A percentile compares a stretch with the other conserved stretches of the same genome.
phyloP scores from a whole-genome alignment of 495 filamentous ascomycete species.

The Aspergillus sclerotiicarbonarius region DNA sequence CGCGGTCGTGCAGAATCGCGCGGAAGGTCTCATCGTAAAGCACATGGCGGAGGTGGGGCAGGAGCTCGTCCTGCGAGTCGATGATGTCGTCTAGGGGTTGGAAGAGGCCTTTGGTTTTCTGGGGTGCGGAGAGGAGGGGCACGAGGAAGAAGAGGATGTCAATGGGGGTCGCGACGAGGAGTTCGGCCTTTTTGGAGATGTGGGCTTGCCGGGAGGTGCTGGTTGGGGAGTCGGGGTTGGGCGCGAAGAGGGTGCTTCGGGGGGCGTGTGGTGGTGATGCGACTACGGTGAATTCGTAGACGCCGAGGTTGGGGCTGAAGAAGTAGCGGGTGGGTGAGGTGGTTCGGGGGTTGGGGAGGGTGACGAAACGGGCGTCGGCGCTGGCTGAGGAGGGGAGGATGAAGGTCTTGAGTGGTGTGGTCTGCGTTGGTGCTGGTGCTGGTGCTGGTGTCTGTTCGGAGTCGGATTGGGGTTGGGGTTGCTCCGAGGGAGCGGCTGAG shows the following conservation, averaged over 20 bases:
- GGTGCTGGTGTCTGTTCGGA: constrained; percentile 5
- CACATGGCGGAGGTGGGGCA: constrained; percentile 56
- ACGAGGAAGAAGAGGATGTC: constrained; percentile 84
- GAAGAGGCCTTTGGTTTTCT: constrained; percentile 61
- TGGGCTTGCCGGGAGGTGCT: constrained; percentile 14
- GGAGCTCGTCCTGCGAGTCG: constrained; percentile 58
- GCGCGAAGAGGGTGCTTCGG: constrained; percentile 38
- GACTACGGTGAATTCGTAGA: constrained; percentile 86
- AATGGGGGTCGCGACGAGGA: constrained; percentile 79
- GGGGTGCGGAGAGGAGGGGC: constrained; percentile 55
- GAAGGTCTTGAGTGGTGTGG: constrained; percentile 65
- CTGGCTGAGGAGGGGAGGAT: constrained; percentile 71
- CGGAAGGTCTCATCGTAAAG: constrained; percentile 49
- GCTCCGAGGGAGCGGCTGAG: constrained; percentile 21
- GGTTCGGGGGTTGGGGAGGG: constrained; percentile 75
- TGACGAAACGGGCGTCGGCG: constrained; percentile 65
- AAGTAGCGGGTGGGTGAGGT: constrained; percentile 66
- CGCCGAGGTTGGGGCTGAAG: constrained; percentile 71
- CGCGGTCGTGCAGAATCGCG: constrained; percentile 44
- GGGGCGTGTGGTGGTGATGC: constrained; percentile 49
- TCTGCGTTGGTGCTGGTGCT: constrained; percentile 5
- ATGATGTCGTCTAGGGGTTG: constrained; percentile 78
- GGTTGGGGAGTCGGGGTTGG: constrained; percentile 14
- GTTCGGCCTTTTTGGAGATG: constrained; percentile 58
- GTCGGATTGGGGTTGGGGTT: constrained; percentile 12